Base-by-base conservation (phyloP, 306 rosid species). In the Pterocarpus santalinus region DNA sequence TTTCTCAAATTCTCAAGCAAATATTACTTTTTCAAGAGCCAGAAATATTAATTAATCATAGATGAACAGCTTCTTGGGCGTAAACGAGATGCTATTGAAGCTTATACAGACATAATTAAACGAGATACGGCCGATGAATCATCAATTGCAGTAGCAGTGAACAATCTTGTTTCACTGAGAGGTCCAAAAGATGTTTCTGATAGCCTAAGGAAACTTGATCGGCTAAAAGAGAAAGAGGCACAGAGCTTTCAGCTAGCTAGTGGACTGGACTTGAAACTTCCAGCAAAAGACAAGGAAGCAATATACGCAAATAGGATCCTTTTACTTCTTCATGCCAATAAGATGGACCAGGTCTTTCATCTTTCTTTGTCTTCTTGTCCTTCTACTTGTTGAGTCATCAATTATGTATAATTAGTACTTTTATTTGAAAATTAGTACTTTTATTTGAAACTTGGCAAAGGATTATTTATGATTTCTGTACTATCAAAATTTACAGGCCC, bases 181-280 rank as follows among this genome's bases (percentile, higher is more conserved):
- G 97, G 97, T 86, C 90, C 96, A 34, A 93, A 94, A 89, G 99
- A 95, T 84, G 94, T 90, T 85, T 89, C 97, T 66, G 99, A 95
- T 89, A 85, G 99, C 85, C 90, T 93, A 32, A 93, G 85, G 95
- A 95, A 93, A 85, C 85, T 95, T 80, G 99, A 95, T 83, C 87
- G 89, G 81, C 87, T 95, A 8, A 95, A 93, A 85, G 98, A 91
- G 28, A 95, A 87, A 82, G 98, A 95, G 51, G 12, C 83, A 16
- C 98, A 87, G 55, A 81, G 51, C 88, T 95, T 90, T 87, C 91
- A 82, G 78, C 91, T 95, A 66, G 88, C 91, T 75, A 82, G 14
- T 82, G 93, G 88, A 85, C 89, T 95, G 72, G 94, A 93, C 86
- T 81, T 83, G 57, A 95, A 95, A 87, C 92, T 95, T 82, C 87